Conservation (phyloP, 1,139 yeast genomes). For the Nakaseomyces bracarensis region DNA sequence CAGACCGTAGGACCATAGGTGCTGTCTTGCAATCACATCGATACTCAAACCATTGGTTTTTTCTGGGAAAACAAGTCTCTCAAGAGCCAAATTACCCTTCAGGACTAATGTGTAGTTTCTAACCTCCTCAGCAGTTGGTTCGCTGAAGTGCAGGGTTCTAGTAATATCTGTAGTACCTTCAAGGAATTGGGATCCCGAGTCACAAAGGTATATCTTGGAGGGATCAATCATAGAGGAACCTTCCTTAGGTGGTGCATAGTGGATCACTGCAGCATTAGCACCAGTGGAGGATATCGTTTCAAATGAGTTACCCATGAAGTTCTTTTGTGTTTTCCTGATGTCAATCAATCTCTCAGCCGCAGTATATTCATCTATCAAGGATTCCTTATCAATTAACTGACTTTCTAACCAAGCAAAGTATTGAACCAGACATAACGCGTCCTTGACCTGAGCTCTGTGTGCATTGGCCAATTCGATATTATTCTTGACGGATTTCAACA, state of each 20-base stretch:
- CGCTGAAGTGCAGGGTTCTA: constrained; percentile 75
- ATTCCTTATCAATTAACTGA: constrained; percentile 45
- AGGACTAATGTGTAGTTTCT: constrained; percentile 80
- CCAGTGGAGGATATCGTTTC: constrained; percentile 92
- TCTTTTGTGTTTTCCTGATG: constrained; percentile 51
- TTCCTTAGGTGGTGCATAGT: constrained; percentile 67
- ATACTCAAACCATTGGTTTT: constrained; percentile 77
- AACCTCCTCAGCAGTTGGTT: constrained; percentile 59
- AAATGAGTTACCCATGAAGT: constrained; percentile 79
- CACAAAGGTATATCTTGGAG: constrained; percentile 71
- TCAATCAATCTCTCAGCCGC: constrained; percentile 65
- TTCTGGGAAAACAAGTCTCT: constrained; percentile 72
- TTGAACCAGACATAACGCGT: constrained; percentile 72
- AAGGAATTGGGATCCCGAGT: constrained; percentile 87
- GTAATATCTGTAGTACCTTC: constrained; percentile 98
- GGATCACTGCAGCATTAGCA: constrained; percentile 86
- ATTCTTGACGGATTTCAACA: constrained; percentile 74
- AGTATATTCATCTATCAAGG: constrained; percentile 63
- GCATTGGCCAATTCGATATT: constrained; percentile 67
- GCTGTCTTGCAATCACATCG: constrained; percentile 85
- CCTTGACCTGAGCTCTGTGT: constrained; percentile 69
- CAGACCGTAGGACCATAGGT: constrained; percentile 74
- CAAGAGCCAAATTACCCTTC: constrained; percentile 83
- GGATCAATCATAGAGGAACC: constrained; percentile 65
- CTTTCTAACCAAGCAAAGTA: constrained; percentile 85